Base-by-base conservation (phyloP, 345 rosid genomes). In the Turnera subulata region DNA sequence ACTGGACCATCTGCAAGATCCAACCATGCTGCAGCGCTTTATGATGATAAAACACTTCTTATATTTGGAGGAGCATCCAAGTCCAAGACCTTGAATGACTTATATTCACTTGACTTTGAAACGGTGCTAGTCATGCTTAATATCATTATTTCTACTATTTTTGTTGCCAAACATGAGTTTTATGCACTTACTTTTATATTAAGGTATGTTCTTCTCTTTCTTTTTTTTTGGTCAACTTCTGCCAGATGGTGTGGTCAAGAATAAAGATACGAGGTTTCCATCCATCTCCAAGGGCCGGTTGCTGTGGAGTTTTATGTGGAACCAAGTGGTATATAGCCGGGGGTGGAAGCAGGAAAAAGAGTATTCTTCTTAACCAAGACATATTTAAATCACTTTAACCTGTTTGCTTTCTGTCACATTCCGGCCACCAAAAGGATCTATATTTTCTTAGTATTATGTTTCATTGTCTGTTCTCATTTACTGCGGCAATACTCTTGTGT, bases 41-140 rank as follows among this genome's bases (percentile, higher is more conserved):
- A 79, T 62, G 94, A 84, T 49, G 95, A 93, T 64, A 89, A 90
- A 69, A 80, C 55, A 43, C 92, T 93, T 43, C 67, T 75, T 64
- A 72, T 93, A 65, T 89, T 93, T 74, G 97, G 97, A 63, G 99
- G 99, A 50, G 55, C 81, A 23, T 85, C 94, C 19, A 93, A 87
- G 78, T 87, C 96, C 35, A 78, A 66, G 73, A 82, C 90, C 14
- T 68, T 93, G 75, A 87, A 85, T 70, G 97, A 93, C 79, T 67
- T 93, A 69, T 89, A 89, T 70, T 87, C 99, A 38, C 93, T 93
- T 26, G 96, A 93, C 78, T 93, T 93, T 70, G 99, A 93, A 76
- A 81, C 90, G 65, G 99, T 93, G 71, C 54, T 68, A 50, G 53
- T 17, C 50, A 42, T 46, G 58, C 57, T 17, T 22, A 26, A 9